Base-by-base conservation (phyloP, 805 yeast species). In the Saccharomycopsis malanga region DNA sequence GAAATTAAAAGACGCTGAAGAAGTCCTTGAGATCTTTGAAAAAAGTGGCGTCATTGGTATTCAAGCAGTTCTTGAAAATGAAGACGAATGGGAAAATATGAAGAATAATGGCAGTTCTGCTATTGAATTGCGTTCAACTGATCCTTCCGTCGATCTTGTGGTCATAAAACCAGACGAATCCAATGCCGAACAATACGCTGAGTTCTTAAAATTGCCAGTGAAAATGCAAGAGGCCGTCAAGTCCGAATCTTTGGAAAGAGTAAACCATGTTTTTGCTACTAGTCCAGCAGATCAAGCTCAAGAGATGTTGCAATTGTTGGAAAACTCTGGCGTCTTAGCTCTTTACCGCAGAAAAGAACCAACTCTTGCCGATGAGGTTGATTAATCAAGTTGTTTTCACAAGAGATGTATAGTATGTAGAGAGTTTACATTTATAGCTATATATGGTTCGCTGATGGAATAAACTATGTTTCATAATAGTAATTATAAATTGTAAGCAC, bases 121-220 rank as follows among this genome's bases (percentile, higher is more conserved):
- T 51, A 87, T 91, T 56, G 98, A 93, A 66, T 71, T 91, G 60
- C 84, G 85, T 59, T 79, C 96, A 0, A 74, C 88, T 48, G 98
- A 91, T 64, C 95, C 93, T 35, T 73, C 80, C 50, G 77, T 88
- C 1, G 82, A 83, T 62, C 70, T 91, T 36, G 72, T 77, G 44
- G 87, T 91, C 10, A 73, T 71, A 46, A 65, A 85, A 14, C 96
- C 96, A 4, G 66, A 62, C 18, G 77, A 74, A 43, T 64, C 74
- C 42, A 74, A 71, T 50, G 46, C 54, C 22, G 62, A 55, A 43
- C 66, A 68, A 36, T 81, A 74, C 59, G 75, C 75, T 46, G 65
- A 73, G 2, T 85, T 88, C 61, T 64, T 74, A 18, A 64, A 73
- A 47, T 65, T 85, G 48, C 81, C 87, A 0, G 61, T 64, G n/a